Conservation (phyloP, 257 asterid genomes). For the Rhazya stricta region DNA sequence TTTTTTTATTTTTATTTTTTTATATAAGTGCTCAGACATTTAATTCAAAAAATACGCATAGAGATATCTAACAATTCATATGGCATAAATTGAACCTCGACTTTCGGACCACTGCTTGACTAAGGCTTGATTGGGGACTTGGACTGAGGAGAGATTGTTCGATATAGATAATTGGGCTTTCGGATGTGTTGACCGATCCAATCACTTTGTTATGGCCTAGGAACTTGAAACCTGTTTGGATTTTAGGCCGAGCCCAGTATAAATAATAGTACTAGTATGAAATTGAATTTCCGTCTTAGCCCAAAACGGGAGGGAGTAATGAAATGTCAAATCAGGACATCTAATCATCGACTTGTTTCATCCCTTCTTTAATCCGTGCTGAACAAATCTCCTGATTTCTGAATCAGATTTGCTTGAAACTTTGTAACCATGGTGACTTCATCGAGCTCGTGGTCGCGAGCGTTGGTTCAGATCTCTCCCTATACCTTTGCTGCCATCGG, state of each 20-base stretch:
- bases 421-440: constrained; percentile 44
- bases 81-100: no score
- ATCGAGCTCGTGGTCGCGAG: constrained; percentile 85
- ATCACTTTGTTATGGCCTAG: no score
- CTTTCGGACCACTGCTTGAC: no score
- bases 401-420: constrained; percentile 5
- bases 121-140: no score
- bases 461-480: constrained; percentile 84
- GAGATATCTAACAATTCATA: no score
- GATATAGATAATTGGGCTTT: background rate
- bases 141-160: no score
- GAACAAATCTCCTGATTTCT: constrained; percentile 5
- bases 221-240: no score
- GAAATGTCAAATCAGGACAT: constrained; percentile 5
- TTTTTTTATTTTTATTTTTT: no score
- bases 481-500: constrained; percentile 94
- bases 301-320: background rate
- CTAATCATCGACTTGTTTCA: background rate
- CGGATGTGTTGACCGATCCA: background rate
- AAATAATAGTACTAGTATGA: background rate
- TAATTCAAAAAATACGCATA: no score
- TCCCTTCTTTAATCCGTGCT: background rate
- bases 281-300: background rate
- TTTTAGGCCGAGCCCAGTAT: background rate
- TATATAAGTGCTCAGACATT: no score